Conservation (phyloP, 176 grass and related monocot species). For the Leersia perrieri region DNA sequence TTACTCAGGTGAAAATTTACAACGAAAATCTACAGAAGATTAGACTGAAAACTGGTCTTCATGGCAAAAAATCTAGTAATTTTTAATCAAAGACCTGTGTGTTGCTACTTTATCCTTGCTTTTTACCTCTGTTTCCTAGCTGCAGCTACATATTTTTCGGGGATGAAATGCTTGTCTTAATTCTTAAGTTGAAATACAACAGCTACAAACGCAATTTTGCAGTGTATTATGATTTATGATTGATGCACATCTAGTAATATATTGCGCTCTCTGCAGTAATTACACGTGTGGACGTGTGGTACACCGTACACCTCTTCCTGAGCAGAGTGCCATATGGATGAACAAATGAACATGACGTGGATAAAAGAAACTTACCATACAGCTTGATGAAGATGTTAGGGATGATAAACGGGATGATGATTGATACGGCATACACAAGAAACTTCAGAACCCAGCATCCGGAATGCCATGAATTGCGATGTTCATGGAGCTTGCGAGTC, state of each 20-base stretch:
- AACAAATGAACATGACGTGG: not conserved
- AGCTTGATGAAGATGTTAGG: constrained; percentile 69
- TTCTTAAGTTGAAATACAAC: not conserved
- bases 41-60: not conserved
- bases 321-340: not conserved
- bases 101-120: not conserved
- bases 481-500: constrained; percentile 65
- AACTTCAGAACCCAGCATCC: constrained; percentile 73
- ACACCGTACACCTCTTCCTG: not conserved
- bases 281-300: not conserved
- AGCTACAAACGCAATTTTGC: not conserved
- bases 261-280: not conserved
- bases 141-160: not conserved
- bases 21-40: not conserved
- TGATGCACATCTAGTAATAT: not conserved
- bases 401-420: constrained; percentile 64
- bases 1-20: not conserved
- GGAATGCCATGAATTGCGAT: constrained; percentile 81
- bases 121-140: not conserved
- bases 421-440: constrained; percentile 55
- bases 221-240: not conserved
- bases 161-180: not conserved
- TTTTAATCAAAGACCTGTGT: not conserved
- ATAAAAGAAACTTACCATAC: constrained; percentile 52
- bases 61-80: not conserved